A percentile compares a stretch with the other conserved stretches of the same genome.
Evolutionary conservation across 257 asterid species (phyloP).

Genomic region (Fraxinus pennsylvanica): DNA sequence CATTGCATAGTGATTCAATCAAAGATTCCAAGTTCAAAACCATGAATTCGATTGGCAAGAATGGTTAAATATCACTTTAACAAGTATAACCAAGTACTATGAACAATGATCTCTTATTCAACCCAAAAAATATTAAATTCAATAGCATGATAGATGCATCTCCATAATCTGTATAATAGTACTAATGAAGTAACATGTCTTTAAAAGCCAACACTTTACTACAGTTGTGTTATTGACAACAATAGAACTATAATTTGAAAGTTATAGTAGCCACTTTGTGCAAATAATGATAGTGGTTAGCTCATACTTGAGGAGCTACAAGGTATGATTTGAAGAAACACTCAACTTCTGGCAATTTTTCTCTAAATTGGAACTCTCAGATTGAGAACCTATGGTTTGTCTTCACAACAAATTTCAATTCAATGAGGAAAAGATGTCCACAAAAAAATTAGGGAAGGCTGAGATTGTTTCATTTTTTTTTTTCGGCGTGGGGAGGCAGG

Average conservation of each 20-base stretch:
- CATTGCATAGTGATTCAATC: not conserved
- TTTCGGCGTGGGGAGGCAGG: too few species aligned
- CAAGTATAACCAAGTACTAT: not conserved
- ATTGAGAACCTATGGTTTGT: not conserved
- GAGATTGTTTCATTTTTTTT: not conserved
- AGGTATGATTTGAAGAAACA: conserved; percentile 7
- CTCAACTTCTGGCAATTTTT: not conserved
- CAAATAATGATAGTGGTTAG: not conserved
- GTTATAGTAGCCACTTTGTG: not conserved
- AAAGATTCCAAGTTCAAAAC: not conserved
- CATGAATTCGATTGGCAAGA: not conserved
- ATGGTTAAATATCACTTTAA: not conserved
- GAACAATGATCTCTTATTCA: not conserved
- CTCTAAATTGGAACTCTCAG: not conserved
- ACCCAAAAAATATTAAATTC: not conserved
- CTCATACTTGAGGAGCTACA: not conserved
- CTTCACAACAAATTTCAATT: not conserved
- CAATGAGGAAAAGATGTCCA: not conserved
- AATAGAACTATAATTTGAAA: not conserved
- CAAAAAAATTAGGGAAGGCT: not conserved
- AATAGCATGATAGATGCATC: not conserved
- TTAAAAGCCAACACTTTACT: not conserved
- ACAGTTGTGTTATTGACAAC: not conserved
- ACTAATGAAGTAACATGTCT: not conserved
- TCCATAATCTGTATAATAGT: not conserved